Evolutionary conservation across 2,329 filamentous ascomycete species (phyloP).

Genomic region (Calonectria pauciramosa): DNA sequence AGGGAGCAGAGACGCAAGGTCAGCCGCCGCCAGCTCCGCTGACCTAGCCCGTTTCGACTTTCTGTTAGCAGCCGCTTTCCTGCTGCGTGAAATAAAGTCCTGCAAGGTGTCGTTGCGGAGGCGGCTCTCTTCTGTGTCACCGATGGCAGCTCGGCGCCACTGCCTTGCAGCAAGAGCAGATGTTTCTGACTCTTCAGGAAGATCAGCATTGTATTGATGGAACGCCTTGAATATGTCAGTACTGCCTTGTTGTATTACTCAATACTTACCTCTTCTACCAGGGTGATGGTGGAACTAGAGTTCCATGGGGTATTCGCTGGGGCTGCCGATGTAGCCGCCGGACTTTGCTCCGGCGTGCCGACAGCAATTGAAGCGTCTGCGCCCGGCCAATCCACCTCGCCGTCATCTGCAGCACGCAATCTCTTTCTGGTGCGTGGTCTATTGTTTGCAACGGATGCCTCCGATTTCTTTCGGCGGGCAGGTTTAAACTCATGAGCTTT

Average conservation of each 20-base stretch:
- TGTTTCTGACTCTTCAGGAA: conserved; percentile 32
- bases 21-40: neutral
- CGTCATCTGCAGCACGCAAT: neutral
- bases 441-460: neutral
- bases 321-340: neutral
- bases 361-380: neutral
- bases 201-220: conserved; percentile 31
- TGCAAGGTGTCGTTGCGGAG: neutral
- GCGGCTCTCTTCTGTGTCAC: neutral
- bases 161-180: conserved; percentile 25
- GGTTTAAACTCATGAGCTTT: conserved; percentile 6
- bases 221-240: conserved; percentile 32
- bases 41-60: neutral
- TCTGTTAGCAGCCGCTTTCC: neutral
- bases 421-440: neutral
- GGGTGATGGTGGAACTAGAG: conserved; percentile 8
- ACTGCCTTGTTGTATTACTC: too few relatives aligned
- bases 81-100: neutral
- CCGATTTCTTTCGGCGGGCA: neutral
- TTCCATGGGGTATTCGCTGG: neutral
- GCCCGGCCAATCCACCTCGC: neutral
- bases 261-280: conserved; percentile 10
- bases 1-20: conserved; percentile 38
- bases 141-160: conserved; percentile 11
- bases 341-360: neutral